Evolutionary conservation across 2,329 filamentous ascomycete species (phyloP), one percentile per base, ranked within the genome.

Genomic region (Phyllosticta paracitricarpa): DNA sequence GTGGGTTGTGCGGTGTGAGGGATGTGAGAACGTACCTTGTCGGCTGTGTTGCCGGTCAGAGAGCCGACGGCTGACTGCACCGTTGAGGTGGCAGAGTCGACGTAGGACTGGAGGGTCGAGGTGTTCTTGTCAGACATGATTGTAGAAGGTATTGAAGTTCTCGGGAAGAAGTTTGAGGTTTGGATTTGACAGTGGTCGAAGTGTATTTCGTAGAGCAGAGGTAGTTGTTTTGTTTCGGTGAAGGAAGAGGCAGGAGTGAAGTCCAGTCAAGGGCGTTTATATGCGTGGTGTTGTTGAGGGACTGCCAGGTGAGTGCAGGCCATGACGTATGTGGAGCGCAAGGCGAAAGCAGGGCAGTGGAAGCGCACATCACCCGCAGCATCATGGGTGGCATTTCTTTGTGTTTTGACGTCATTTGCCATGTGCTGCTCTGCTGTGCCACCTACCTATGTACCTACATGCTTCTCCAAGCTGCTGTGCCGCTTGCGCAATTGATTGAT

Each of bases 21-120:
- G 9, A 10, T 4, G 8, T 8, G 10, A 22, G 6, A 30, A 61
- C 65, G 33, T 73, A 82, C 81, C 76, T 90, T 80, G 68, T 93
- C 86, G 64, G 80, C 79, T 2, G 81, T 80, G 78, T 77, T 90
- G 68, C 91, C 91, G 9, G 89, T 92, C 61, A 96, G 64, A 64
- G 79, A 82, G 65, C 90, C 89, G 57, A 94, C 68, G 57, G 81
- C 84, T 64, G 82, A 87, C 76, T 96, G 90, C 58, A 86, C 83
- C 60, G 85, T 79, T 66, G 89, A 89, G 48, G 85, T 81, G 69
- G 88, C 89, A 14, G 83, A 82, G 81, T 92, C 72, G 57, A 74
- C 65, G 64, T 72, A 68, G 62, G 89, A 88, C 81, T 93, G 84
- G 70, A 92, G 81, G 65, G 91, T 94, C 65, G 90, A 95, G 67